Conservation (phyloP, 2,329 filamentous ascomycete species). For the Paramyrothecium sp. region DNA sequence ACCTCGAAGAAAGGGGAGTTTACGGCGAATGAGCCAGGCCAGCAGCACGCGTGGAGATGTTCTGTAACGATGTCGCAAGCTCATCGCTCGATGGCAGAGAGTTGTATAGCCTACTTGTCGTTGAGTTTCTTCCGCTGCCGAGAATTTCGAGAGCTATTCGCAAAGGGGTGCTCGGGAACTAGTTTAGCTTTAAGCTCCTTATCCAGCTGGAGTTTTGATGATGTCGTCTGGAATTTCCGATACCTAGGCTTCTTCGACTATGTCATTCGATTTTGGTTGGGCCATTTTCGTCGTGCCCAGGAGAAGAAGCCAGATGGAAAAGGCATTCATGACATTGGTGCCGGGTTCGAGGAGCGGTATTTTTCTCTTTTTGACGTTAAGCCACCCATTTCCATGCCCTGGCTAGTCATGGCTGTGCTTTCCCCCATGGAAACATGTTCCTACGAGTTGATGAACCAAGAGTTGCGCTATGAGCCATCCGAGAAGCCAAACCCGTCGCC, state of each 20-base stretch:
- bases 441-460: neutral
- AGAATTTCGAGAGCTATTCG: neutral
- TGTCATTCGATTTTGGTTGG: neutral
- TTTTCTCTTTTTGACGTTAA: neutral
- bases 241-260: neutral
- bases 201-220: neutral
- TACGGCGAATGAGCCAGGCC: neutral
- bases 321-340: neutral
- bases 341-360: neutral
- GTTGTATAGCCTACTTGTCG: neutral
- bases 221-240: neutral
- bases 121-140: neutral
- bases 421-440: neutral
- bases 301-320: neutral
- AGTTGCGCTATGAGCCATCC: neutral
- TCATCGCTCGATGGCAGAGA: neutral
- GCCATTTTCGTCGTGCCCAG: neutral
- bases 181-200: neutral
- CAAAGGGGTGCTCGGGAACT: neutral
- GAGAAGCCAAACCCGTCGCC: neutral
- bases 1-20: neutral
- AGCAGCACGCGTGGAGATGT: neutral
- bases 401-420: neutral
- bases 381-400: neutral
- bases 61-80: neutral